Evolutionary conservation across 352 stramenopile genomes (phyloP).

Genomic region (Phytophthora idaei): DNA sequence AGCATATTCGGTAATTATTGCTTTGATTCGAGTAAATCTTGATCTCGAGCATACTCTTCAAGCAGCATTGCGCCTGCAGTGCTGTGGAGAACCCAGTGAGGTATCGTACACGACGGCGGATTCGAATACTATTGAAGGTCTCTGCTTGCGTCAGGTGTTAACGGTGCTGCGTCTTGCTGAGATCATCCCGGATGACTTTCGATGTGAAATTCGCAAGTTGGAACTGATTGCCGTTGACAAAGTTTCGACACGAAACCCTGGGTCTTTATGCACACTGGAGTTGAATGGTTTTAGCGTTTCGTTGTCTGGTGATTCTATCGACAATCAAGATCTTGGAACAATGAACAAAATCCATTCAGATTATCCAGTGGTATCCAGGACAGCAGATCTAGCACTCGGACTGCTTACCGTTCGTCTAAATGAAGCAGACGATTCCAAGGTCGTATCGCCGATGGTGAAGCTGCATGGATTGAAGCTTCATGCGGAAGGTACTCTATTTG

Average conservation of each 20-base stretch:
- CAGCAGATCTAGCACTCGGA: slow-evolving; percentile 11
- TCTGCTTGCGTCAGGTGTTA: background rate
- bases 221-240: slow-evolving; percentile 28
- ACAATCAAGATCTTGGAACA: slow-evolving; percentile 4
- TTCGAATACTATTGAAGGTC: background rate
- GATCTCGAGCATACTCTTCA: slow-evolving; percentile 24
- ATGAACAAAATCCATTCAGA: background rate
- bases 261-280: slow-evolving; percentile 13
- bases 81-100: background rate
- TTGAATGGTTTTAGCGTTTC: slow-evolving; percentile 14
- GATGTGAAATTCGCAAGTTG: slow-evolving; percentile 14
- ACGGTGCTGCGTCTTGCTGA: slow-evolving; percentile 24
- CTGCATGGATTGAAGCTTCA: slow-evolving; percentile 30
- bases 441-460: slow-evolving; percentile 14
- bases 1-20: slow-evolving; percentile 21
- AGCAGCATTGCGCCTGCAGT: slow-evolving; percentile 2
- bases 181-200: slow-evolving; percentile 17
- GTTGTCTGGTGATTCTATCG: slow-evolving; percentile 8
- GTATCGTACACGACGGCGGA: background rate
- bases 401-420: slow-evolving; percentile 9
- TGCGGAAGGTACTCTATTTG: slow-evolving; percentile 15
- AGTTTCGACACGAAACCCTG: background rate
- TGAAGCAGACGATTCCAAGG: slow-evolving; percentile 1
- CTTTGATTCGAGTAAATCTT: slow-evolving; percentile 26
- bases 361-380: slow-evolving; percentile 24